A percentile compares a stretch with the other conserved stretches of the same genome.
Evolutionary conservation across 192 early-diverging fungal species (phyloP).

Genomic region (Radiomyces spectabilis): DNA sequence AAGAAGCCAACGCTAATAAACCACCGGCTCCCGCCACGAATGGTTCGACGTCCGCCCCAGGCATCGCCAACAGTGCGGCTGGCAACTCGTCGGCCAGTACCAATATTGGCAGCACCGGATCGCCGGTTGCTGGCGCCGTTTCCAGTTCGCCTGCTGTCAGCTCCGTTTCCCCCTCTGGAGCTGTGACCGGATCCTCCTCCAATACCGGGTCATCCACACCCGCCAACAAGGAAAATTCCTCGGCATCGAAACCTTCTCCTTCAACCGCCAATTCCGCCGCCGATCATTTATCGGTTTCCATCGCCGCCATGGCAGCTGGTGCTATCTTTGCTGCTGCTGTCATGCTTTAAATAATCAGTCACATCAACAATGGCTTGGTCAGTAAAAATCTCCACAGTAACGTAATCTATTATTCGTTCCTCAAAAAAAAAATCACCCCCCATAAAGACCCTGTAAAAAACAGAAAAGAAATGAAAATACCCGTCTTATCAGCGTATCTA

Average conservation of each 20-base stretch:
- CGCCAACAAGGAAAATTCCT: no score
- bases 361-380: no score
- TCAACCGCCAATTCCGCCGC: no score
- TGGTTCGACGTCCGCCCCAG: neutral
- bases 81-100: neutral
- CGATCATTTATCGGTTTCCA: constrained; percentile 18
- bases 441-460: no score
- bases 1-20: no score
- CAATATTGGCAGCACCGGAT: neutral
- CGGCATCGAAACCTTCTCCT: no score
- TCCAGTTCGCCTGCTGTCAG: constrained; percentile 14
- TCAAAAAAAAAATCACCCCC: no score
- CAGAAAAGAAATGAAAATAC: no score
- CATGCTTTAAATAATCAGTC: neutral
- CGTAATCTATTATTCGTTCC: no score
- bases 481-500: no score
- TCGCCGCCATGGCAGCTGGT: constrained; percentile 8
- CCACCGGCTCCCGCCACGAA: neutral
- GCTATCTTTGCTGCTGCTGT: neutral
- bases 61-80: neutral
- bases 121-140: constrained; percentile 2
- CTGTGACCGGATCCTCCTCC: neutral
- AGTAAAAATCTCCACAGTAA: no score
- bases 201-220: neutral
- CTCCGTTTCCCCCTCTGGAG: constrained; percentile 11